A percentile compares a stretch with the other conserved stretches of the same genome.
Conservation (phyloP, 768 basidiomycete species). For the Calocera viscosa region DNA sequence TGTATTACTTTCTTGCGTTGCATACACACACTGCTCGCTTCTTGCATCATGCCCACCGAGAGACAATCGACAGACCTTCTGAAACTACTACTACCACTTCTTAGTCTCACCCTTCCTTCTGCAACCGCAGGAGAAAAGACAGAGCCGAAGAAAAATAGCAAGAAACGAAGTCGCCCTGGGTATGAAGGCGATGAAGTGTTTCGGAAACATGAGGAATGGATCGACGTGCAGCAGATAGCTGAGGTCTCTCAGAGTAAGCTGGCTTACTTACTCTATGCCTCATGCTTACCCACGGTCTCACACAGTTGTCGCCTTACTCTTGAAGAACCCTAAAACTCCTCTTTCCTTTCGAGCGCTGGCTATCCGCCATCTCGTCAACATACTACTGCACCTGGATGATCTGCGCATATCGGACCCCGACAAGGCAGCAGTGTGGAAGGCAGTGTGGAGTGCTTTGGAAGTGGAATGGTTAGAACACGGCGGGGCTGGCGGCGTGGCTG, state of each 20-base stretch:
- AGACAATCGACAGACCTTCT: conserved; percentile 36
- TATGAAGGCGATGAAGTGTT: conserved; percentile 70
- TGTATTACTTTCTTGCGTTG: conserved; percentile 30
- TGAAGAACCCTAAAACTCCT: background rate
- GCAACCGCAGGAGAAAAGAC: background rate
- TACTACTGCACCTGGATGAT: background rate
- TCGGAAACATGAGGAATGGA: conserved; percentile 34
- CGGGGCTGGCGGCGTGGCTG: conserved; percentile 13
- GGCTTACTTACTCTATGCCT: background rate
- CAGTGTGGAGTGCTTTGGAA: conserved; percentile 16
- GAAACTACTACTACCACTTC: conserved; percentile 39
- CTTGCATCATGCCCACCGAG: conserved; percentile 10
- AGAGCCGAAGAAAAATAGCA: conserved; percentile 38
- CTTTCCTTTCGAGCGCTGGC: background rate
- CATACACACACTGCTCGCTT: background rate
- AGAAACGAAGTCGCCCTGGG: conserved; percentile 47
- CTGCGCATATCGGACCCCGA: background rate
- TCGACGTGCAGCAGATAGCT: conserved; percentile 45
- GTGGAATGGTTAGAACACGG: conserved; percentile 8
- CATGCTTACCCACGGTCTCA: conserved; percentile 11
- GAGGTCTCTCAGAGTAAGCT: conserved; percentile 47
- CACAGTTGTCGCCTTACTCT: background rate
- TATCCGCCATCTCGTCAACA: background rate
- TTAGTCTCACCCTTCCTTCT: conserved; percentile 38
- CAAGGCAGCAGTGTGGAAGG: conserved; percentile 20